Conservation (phyloP, 2,329 filamentous ascomycete species). For the Verticillium isaacii region DNA sequence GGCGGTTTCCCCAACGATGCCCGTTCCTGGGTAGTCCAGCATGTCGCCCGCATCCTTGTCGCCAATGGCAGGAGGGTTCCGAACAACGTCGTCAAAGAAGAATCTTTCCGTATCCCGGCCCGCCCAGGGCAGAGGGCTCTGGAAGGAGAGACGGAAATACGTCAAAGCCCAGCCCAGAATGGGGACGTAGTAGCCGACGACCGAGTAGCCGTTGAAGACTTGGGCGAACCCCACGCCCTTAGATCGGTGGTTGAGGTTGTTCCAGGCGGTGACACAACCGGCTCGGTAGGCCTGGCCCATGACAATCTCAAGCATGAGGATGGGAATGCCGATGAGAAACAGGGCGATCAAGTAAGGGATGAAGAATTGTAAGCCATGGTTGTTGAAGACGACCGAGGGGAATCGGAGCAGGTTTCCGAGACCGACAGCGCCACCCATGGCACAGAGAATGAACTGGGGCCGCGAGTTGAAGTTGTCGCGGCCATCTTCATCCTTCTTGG, state of each 20-base stretch:
- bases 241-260: slow-evolving; percentile 41
- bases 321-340: slow-evolving; percentile 48
- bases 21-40: slow-evolving; percentile 34
- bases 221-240: slow-evolving; percentile 47
- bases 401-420: slow-evolving; percentile 52
- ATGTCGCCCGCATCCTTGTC: slow-evolving; percentile 26
- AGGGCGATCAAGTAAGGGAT: slow-evolving; percentile 49
- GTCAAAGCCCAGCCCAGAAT: slow-evolving; percentile 51
- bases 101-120: slow-evolving; percentile 37
- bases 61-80: slow-evolving; percentile 13
- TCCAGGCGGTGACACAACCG: slow-evolving; percentile 45
- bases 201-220: slow-evolving; percentile 44
- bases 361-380: slow-evolving; percentile 53
- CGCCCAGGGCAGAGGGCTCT: slow-evolving; percentile 46
- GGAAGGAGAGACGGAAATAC: slow-evolving; percentile 49
- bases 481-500: slow-evolving; percentile 19
- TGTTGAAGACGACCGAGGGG: slow-evolving; percentile 51
- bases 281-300: slow-evolving; percentile 61
- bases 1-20: slow-evolving; percentile 46
- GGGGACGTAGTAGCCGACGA: slow-evolving; percentile 48
- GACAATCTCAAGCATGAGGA: slow-evolving; percentile 52
- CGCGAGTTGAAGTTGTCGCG: slow-evolving; percentile 42
- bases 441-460: slow-evolving; percentile 42
- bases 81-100: slow-evolving; percentile 5
- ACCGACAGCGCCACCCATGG: slow-evolving; percentile 49